These are phyloP conservation scores for Beverwykella pulmonaria DNA, from an alignment of 495 filamentous ascomycete species.

Conservation along the genomic window DNA sequence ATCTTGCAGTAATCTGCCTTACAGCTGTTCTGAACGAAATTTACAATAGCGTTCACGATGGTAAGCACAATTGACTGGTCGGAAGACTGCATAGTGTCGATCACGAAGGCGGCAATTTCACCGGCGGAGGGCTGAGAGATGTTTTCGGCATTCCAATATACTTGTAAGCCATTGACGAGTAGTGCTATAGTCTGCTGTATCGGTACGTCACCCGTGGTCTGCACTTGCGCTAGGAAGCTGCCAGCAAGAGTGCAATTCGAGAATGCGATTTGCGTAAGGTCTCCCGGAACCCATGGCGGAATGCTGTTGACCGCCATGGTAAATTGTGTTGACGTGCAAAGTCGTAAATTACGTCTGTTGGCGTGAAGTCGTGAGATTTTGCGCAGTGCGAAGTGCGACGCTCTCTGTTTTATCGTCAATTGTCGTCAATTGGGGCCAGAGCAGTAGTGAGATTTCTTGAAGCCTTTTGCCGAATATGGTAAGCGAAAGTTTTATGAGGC, in stretches of 20 bases:
- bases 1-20: background rate
- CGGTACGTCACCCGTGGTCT: background rate
- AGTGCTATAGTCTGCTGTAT: background rate
- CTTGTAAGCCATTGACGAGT: background rate
- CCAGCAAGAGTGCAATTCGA: conserved; percentile 9
- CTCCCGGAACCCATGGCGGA: background rate
- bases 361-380: too few relatives aligned
- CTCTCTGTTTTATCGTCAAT: too few relatives aligned
- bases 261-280: background rate
- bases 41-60: background rate
- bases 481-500: too few relatives aligned
- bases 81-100: background rate
- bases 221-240: background rate
- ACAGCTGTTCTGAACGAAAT: background rate
- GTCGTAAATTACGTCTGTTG: too few relatives aligned
- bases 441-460: too few relatives aligned
- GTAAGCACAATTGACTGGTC: background rate
- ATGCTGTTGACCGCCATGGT: too few relatives aligned
- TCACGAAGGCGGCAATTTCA: background rate
- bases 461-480: too few relatives aligned
- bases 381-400: too few relatives aligned
- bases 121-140: background rate
- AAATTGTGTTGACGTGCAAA: too few relatives aligned
- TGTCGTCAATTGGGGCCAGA: too few relatives aligned
- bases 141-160: background rate